Base-by-base conservation (phyloP, 306 rosid genomes). In the Phaseolus lunatus region DNA sequence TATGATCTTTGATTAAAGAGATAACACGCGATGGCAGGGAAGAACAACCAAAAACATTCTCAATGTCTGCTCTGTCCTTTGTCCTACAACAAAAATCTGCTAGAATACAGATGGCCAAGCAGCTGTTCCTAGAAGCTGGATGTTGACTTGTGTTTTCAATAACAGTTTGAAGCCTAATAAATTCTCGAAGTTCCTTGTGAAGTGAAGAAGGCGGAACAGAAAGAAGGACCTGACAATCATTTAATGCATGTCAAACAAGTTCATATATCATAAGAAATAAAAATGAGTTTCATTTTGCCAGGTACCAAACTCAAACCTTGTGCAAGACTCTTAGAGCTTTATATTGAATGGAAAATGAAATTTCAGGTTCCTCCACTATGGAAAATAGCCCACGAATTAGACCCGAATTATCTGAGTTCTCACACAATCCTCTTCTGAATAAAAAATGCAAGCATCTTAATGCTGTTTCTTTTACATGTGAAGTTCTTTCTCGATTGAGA, bases 361-460 rank as follows among this genome's bases (percentile, higher is more conserved):
- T 67, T 67, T 14, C 73, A 67, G 73, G 73, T 67, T 44, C 56
- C 56, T 44, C 73, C 56, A 67, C 23, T 44, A 67, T 1, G 37
- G 73, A 67, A 23, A 67, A 67, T 8, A 67, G 9, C 14, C 56
- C 39, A 44, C 1, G 39, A 31, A 67, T 79, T 72, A 79, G 19
- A 63, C 56, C 31, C 63, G 72, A 37, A 50, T 72, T 79, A 86
- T 67, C 73, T 3, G 86, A 72, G 78, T 82, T 50, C n/a, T 41
- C 81, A 24, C 35, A 68, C 6, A n/a, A 53, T 67, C 90, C 88
- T 84, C 84, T 85, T 71, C 67, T 65, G 29, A 82, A 72, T 61
- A 94, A 53, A 78, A 75, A 90, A 56, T 35, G 81, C 75, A 94
- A 76, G 80, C 98, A 90, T 84, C 78, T 88, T 82, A 89, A 45